Conservation (phyloP, 257 asterid genomes). For the Fraxinus cuspidata region DNA sequence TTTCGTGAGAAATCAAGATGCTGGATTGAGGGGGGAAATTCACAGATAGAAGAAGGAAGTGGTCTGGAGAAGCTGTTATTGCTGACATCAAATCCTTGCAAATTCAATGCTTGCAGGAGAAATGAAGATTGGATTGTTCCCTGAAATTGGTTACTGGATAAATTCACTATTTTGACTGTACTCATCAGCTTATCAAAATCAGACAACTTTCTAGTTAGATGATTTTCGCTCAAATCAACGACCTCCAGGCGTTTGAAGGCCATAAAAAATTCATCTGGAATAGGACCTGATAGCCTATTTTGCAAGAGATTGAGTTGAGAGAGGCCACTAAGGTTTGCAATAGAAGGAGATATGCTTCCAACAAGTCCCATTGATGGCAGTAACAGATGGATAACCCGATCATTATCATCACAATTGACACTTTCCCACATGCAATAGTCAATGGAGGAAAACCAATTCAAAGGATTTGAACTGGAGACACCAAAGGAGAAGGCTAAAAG, state of each 20-base stretch:
- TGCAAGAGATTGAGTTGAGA: slow-evolving; percentile 29
- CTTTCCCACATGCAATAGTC: slow-evolving; percentile 96
- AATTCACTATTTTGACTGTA: slow-evolving; percentile 41
- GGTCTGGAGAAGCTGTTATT: slow-evolving; percentile 73
- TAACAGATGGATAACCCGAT: slow-evolving; percentile 49
- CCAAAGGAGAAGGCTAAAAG: slow-evolving; percentile 44
- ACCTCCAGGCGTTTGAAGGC: slow-evolving; percentile 19
- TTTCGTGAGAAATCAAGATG: slow-evolving; percentile 72
- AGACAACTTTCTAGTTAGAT: slow-evolving; percentile 2
- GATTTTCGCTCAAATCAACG: slow-evolving; percentile 30
- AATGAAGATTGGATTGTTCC: slow-evolving; percentile 54
- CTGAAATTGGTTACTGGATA: slow-evolving; percentile 69
- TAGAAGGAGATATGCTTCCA: slow-evolving; percentile 28
- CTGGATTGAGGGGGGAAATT: slow-evolving; percentile 41
- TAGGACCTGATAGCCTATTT: slow-evolving; percentile 30
- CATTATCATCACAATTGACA: slow-evolving; percentile 56
- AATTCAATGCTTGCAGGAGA: slow-evolving; percentile 39
- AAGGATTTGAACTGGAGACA: slow-evolving; percentile 43
- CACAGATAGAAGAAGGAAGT: slow-evolving; percentile 57
- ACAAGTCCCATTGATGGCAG: slow-evolving; percentile 28
- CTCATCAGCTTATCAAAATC: slow-evolving; percentile 19
- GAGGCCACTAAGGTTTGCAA: slow-evolving; percentile 27
- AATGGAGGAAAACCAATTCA: slow-evolving; percentile 54
- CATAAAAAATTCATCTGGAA: slow-evolving; percentile 4
- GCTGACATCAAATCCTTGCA: slow-evolving; percentile 63